phyloP scores from a whole-genome alignment of 2,329 filamentous ascomycete species.

The Verticillium nonalfalfae region DNA sequence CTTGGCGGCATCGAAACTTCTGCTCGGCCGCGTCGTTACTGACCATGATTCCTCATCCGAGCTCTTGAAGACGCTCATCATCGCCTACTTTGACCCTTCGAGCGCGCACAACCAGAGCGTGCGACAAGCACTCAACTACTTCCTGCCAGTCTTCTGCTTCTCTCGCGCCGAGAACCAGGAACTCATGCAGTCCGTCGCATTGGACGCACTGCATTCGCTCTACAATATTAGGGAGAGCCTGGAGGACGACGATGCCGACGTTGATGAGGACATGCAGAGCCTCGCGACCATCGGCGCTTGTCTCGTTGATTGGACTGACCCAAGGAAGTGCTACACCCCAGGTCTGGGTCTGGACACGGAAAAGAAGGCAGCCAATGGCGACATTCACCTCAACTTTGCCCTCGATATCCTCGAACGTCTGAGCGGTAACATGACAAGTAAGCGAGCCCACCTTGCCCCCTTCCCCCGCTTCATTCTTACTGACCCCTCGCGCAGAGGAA shows the following conservation, averaged over 20 bases:
- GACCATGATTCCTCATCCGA: conserved; percentile 61
- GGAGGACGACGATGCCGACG: conserved; percentile 70
- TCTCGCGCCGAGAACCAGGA: conserved; percentile 76
- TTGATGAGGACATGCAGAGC: conserved; percentile 72
- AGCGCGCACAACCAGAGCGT: conserved; percentile 75
- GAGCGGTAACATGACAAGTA: conserved; percentile 60
- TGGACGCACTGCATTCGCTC: conserved; percentile 69
- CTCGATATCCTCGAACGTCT: conserved; percentile 71
- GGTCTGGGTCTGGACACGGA: conserved; percentile 44
- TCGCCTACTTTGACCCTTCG: conserved; percentile 85
- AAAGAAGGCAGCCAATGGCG: conserved; percentile 62
- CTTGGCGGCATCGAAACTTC: conserved; percentile 75
- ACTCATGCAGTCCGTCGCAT: conserved; percentile 68
- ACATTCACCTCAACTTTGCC: conserved; percentile 76
- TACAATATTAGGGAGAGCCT: conserved; percentile 65
- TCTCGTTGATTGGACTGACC: conserved; percentile 92
- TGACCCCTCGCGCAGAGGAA: conserved; percentile 52
- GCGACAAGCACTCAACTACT: conserved; percentile 84
- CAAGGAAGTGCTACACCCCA: conserved; percentile 64
- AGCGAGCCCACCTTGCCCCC: conserved; percentile 22
- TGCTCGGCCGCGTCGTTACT: conserved; percentile 73
- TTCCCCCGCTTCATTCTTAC: conserved; percentile 5
- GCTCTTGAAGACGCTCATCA: conserved; percentile 76
- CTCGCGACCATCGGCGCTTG: conserved; percentile 74
- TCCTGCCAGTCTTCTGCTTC: conserved; percentile 91